phyloP scores from a whole-genome alignment of 345 rosid species.

The Linum lewisii region DNA sequence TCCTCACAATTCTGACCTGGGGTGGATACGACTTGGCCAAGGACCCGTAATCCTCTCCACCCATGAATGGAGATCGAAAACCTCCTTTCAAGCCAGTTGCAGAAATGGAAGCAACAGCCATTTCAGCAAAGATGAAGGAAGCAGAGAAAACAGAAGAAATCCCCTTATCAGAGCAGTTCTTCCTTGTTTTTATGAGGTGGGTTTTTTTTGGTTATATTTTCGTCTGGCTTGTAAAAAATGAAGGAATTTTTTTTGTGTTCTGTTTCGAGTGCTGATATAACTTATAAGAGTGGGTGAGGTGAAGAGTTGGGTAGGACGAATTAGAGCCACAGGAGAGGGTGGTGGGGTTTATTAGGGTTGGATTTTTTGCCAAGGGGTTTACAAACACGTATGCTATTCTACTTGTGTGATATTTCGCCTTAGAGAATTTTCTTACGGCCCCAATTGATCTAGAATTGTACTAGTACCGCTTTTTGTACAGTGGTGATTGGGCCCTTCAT shows the following conservation, averaged over 20 bases:
- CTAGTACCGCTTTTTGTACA: too few species aligned
- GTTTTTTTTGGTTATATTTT: neutral
- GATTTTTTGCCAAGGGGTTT: too few species aligned
- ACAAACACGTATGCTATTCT: too few species aligned
- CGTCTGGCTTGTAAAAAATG: neutral
- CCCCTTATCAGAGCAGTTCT: neutral
- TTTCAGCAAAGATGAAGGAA: neutral
- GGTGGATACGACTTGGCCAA: slow-evolving; percentile 29
- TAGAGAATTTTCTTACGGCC: too few species aligned
- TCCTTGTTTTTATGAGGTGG: neutral
- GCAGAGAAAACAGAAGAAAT: neutral
- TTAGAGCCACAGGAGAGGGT: too few species aligned
- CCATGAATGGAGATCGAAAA: slow-evolving; percentile 33
- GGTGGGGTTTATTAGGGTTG: too few species aligned
- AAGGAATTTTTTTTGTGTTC: neutral
- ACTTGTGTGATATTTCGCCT: too few species aligned
- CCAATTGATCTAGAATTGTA: too few species aligned
- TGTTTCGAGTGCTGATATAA: too few species aligned
- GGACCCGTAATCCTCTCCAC: slow-evolving; percentile 40
- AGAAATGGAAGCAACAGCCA: slow-evolving; percentile 36
- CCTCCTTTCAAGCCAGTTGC: slow-evolving; percentile 37
- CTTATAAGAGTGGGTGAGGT: too few species aligned
- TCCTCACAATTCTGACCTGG: slow-evolving; percentile 34
- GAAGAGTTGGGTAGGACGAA: too few species aligned
- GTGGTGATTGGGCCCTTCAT: too few species aligned